A percentile compares a stretch with the other conserved stretches of the same genome.
Conservation (phyloP, 2,329 filamentous ascomycete genomes). For the Penicillium sp. region DNA sequence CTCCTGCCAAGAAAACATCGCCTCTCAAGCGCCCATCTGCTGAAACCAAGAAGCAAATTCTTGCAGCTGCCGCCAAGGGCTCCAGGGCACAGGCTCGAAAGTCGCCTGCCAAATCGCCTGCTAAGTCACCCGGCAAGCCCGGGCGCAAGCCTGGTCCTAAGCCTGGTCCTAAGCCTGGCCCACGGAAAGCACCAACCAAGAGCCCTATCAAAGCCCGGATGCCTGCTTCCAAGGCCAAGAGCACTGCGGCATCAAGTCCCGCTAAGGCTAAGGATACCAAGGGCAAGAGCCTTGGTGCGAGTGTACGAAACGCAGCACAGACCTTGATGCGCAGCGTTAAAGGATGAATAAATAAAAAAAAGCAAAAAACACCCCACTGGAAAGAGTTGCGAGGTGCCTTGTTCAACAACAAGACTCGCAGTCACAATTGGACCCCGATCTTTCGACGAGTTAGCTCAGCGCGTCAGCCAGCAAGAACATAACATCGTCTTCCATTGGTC, state of each 20-base stretch:
- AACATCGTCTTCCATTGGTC: background rate
- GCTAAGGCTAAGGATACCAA: conserved; percentile 5
- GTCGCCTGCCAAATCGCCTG: conserved; percentile 9
- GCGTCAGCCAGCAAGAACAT: background rate
- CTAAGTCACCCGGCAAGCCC: conserved; percentile 14
- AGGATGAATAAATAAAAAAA: conserved; percentile 5
- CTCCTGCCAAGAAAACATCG: conserved; percentile 20
- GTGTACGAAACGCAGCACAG: conserved; percentile 15
- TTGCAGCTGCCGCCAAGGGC: conserved; percentile 26
- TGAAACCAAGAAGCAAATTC: conserved; percentile 31
- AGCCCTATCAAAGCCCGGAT: conserved; percentile 16
- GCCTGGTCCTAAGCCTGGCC: conserved; percentile 9
- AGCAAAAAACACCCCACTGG: background rate
- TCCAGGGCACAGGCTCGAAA: conserved; percentile 6
- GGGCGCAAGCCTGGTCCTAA: conserved; percentile 1
- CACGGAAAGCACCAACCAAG: conserved; percentile 11
- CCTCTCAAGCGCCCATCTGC: conserved; percentile 30
- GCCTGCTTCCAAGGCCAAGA: conserved; percentile 9
- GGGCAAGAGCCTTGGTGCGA: conserved; percentile 10
- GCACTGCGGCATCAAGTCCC: conserved; percentile 4
- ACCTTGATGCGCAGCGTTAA: conserved; percentile 19
- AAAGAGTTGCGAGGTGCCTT: background rate
- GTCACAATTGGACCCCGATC: background rate
- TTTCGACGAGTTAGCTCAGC: background rate
- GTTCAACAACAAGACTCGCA: background rate